A percentile compares a stretch with the other conserved stretches of the same genome.
Conservation (phyloP, 306 rosid species). For the Sphenostylis stenocarpa region DNA sequence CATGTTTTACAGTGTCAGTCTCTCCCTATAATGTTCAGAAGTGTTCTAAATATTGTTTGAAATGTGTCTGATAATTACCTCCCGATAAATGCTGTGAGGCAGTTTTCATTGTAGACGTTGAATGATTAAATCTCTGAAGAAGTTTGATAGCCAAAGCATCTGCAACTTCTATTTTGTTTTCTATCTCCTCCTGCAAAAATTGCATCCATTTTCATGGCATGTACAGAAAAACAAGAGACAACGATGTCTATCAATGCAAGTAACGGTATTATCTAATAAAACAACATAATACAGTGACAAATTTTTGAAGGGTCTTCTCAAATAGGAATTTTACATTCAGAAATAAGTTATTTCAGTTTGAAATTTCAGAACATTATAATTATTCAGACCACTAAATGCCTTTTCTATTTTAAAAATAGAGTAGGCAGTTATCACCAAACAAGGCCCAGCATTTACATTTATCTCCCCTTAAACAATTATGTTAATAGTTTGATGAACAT, state of each 20-base stretch:
- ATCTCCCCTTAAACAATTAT: background rate
- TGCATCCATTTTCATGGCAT: constrained; percentile 20
- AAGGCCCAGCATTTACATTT: background rate
- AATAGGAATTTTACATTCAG: constrained; percentile 14
- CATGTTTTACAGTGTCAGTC: background rate
- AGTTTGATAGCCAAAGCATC: constrained; percentile 89
- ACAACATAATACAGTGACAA: background rate
- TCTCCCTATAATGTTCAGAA: background rate
- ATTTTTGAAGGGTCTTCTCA: background rate
- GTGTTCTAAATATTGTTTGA: constrained; percentile 13
- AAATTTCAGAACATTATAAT: background rate
- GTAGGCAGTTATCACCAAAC: constrained; percentile 12
- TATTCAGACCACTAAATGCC: background rate
- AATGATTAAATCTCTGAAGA: constrained; percentile 77
- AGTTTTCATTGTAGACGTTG: constrained; percentile 74
- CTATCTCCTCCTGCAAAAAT: constrained; percentile 78
- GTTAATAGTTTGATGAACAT: background rate
- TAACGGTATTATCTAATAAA: background rate
- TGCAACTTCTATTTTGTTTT: constrained; percentile 75
- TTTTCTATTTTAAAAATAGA: background rate
- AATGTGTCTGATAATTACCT: constrained; percentile 51
- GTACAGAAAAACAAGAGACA: constrained; percentile 12
- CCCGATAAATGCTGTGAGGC: constrained; percentile 85
- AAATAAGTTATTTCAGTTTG: background rate
- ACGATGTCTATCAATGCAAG: constrained; percentile 15